Evolutionary conservation across 805 yeast species (phyloP).

Genomic region (Kluyveromyces wickerhamii): DNA sequence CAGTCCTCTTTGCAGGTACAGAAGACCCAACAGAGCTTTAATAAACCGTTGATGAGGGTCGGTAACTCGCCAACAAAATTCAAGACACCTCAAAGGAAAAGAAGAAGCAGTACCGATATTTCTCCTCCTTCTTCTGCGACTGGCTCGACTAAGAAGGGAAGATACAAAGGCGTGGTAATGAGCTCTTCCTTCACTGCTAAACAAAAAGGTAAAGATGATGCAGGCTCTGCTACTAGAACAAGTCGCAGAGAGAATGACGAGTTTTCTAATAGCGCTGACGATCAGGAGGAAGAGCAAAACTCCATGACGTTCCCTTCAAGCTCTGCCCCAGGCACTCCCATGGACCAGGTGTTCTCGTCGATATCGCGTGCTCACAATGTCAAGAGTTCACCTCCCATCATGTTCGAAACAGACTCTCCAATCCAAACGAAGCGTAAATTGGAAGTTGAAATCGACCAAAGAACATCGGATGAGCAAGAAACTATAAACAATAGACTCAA

Average conservation of each 20-base stretch:
- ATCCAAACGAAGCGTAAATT: slow-evolving; percentile 3
- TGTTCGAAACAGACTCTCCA: slow-evolving; percentile 4
- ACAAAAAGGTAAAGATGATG: neutral
- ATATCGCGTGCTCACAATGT: slow-evolving; percentile 11
- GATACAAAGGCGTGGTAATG: slow-evolving; percentile 23
- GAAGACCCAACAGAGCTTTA: slow-evolving; percentile 21
- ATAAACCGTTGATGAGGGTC: slow-evolving; percentile 30
- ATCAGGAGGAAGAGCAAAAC: neutral
- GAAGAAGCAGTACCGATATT: slow-evolving; percentile 7
- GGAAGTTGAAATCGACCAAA: slow-evolving; percentile 1
- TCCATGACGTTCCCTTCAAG: neutral
- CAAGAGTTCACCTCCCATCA: slow-evolving; percentile 13
- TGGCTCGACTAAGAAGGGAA: slow-evolving; percentile 15
- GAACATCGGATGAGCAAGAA: neutral
- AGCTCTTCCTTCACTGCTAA: neutral
- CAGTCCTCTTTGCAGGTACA: slow-evolving; percentile 28
- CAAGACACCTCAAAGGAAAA: slow-evolving; percentile 21
- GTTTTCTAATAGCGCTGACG: neutral
- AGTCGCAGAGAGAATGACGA: slow-evolving; percentile 5
- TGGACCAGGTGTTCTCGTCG: slow-evolving; percentile 17
- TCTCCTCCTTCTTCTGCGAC: slow-evolving; percentile 7
- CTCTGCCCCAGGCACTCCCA: slow-evolving; percentile 16
- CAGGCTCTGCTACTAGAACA: slow-evolving; percentile 19
- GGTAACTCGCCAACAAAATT: slow-evolving; percentile 14
- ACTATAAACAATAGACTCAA: slow-evolving; percentile 10